These are phyloP conservation scores for Penicillium soppii DNA, from an alignment of 495 filamentous ascomycete genomes.

Conservation along the genomic window DNA sequence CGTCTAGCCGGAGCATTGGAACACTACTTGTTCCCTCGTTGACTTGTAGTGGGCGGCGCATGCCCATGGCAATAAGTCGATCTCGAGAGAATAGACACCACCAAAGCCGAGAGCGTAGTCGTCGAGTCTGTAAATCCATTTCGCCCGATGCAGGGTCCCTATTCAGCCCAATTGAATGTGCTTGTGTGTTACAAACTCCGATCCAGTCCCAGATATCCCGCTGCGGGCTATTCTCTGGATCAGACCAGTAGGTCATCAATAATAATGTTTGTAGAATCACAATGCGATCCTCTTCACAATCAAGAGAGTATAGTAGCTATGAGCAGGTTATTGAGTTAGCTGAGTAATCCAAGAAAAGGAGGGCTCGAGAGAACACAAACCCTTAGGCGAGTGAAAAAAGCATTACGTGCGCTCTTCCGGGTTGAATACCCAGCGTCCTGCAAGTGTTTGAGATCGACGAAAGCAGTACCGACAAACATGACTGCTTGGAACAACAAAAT, in stretches of 20 bases:
- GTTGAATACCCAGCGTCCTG: slow-evolving; percentile 66
- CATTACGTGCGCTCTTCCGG: slow-evolving; percentile 70
- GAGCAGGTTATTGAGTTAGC: neutral
- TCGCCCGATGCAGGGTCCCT: slow-evolving; percentile 65
- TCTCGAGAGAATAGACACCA: slow-evolving; percentile 92
- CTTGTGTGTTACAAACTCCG: slow-evolving; percentile 75
- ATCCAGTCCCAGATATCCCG: slow-evolving; percentile 86
- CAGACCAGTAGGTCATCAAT: slow-evolving; percentile 86
- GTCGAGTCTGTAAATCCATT: slow-evolving; percentile 57
- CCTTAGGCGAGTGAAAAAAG: slow-evolving; percentile 72
- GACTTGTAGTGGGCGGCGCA: slow-evolving; percentile 80
- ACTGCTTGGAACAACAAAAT: slow-evolving; percentile 75
- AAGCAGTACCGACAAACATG: slow-evolving; percentile 77
- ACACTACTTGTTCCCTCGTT: slow-evolving; percentile 85
- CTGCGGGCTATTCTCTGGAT: slow-evolving; percentile 61
- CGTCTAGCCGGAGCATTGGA: slow-evolving; percentile 72
- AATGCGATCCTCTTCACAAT: slow-evolving; percentile 78
- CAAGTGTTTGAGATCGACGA: slow-evolving; percentile 68
- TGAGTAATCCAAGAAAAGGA: neutral
- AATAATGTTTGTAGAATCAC: slow-evolving; percentile 76
- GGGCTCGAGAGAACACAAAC: slow-evolving; percentile 43
- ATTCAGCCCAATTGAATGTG: slow-evolving; percentile 78
- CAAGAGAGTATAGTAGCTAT: slow-evolving; percentile 72
- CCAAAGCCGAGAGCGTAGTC: slow-evolving; percentile 80
- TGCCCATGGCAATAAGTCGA: slow-evolving; percentile 78